Evolutionary conservation across 129 eudicot genomes (phyloP), one percentile per base, ranked within the genome.

Genomic region (Chrysanthemum seticuspe): DNA sequence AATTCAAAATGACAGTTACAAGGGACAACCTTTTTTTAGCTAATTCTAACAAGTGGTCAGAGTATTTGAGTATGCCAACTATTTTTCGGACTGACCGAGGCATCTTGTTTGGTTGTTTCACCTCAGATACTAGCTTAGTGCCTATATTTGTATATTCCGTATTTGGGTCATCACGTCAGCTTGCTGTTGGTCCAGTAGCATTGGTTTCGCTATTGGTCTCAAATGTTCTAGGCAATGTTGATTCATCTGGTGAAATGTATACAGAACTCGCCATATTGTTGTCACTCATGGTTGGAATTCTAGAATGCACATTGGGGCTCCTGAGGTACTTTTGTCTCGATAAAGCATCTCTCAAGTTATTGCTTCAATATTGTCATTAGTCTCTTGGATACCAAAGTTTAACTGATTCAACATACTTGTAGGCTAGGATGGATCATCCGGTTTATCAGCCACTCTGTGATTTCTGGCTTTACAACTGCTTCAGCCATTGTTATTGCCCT

Each of bases 101-200:
- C 65, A 36, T 82, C 34, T 53, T 74, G 45, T 72, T 25, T 82
- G 71, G 34, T 27, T 27, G 49, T 83, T 77, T 58, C 75, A 57
- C 65, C 16, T 61, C 90, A 94, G 99, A 94, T 84, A 87, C 97
- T 56, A 96, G 97, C 57, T 88, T 91, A 58, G 88, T 95, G 57
- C 99, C 99, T 78, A 78, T 95, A 82, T 90, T 95, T 82, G 85
- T 90, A 62, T 95, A 95, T 75, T 85, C 94, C 57, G 61, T 95
- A 69, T 95, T 95, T 44, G 99, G 99, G 63, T 95, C 99, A 74
- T 95, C 99, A 36, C 96, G 97, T 51, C 99, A 95, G 89, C 97
- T 95, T 65, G 97, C 99, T 56, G 91, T 95, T 78, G 99, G 97
- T 71, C 99, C 99, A n/a, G 99, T 95, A 72, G 97, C 99, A 65